Conservation (phyloP, 805 yeast genomes). For the Teunomyces atbi region DNA sequence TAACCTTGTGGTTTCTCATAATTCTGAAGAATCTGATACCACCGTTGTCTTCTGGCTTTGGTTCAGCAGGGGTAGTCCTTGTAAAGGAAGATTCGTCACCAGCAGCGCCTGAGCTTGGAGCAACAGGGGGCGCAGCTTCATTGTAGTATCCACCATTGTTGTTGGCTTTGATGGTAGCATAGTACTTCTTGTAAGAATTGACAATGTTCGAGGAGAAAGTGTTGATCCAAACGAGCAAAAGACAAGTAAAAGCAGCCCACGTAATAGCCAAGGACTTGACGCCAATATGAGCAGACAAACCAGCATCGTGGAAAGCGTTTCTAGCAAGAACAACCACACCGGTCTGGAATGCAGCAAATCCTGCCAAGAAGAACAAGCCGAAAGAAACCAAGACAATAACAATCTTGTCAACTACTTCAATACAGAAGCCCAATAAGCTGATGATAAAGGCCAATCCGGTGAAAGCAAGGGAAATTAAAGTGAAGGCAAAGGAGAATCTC, state of each 20-base stretch:
- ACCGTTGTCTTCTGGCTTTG: slow-evolving; percentile 39
- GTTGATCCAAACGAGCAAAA: slow-evolving; percentile 50
- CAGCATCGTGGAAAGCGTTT: slow-evolving; percentile 57
- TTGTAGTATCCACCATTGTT: slow-evolving; percentile 15
- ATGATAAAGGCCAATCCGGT: slow-evolving; percentile 60
- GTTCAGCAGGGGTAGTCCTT: slow-evolving; percentile 30
- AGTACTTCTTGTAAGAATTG: slow-evolving; percentile 51
- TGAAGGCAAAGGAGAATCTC: slow-evolving; percentile 39
- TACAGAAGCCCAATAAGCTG: slow-evolving; percentile 55
- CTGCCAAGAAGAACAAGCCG: slow-evolving; percentile 54
- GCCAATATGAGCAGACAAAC: slow-evolving; percentile 50
- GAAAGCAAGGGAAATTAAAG: slow-evolving; percentile 53
- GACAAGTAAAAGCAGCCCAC: slow-evolving; percentile 67
- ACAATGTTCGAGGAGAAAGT: slow-evolving; percentile 51
- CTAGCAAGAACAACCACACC: slow-evolving; percentile 77
- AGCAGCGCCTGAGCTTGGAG: slow-evolving; percentile 25
- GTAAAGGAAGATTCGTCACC: slow-evolving; percentile 45
- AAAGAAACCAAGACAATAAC: slow-evolving; percentile 50
- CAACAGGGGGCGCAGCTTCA: slow-evolving; percentile 18
- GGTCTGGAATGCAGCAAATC: slow-evolving; percentile 70
- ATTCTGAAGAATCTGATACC: slow-evolving; percentile 80
- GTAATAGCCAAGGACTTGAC: slow-evolving; percentile 57
- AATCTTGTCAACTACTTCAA: slow-evolving; percentile 52
- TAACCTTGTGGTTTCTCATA: slow-evolving; percentile 49
- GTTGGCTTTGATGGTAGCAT: slow-evolving; percentile 35